A percentile compares a stretch with the other conserved stretches of the same genome.
phyloP scores from a whole-genome alignment of 1,139 yeast species.

The Geotrichum aggregatum region DNA sequence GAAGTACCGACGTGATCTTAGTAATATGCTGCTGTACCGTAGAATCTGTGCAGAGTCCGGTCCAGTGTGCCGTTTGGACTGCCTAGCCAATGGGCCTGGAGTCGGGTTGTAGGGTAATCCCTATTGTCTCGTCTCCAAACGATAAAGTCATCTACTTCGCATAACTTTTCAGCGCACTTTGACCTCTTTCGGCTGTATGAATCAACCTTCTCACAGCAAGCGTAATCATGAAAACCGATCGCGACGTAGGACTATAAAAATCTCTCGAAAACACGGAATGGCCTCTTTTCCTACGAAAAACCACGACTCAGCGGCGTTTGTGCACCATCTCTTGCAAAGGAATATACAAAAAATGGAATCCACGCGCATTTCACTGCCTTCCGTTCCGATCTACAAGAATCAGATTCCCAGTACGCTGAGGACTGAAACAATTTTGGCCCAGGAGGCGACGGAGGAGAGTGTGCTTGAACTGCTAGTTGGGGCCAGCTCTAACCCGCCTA shows the following conservation, averaged over 20 bases:
- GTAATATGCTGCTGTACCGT: too few species aligned
- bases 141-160: neutral
- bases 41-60: too few species aligned
- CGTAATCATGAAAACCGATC: neutral
- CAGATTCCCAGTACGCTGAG: constrained; percentile 23
- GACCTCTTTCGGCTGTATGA: constrained; percentile 16
- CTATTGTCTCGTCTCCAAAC: neutral
- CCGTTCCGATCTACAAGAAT: constrained; percentile 16
- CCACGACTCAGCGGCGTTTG: constrained; percentile 3
- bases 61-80: too few species aligned
- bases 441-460: constrained; percentile 43
- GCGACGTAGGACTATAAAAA: constrained; percentile 16
- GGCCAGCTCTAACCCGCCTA: constrained; percentile 24
- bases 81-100: too few species aligned
- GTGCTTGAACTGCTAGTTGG: constrained; percentile 36
- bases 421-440: constrained; percentile 36
- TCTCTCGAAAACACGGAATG: constrained; percentile 8
- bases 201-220: constrained; percentile 2
- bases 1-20: too few species aligned
- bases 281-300: constrained; percentile 2
- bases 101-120: constrained; percentile 1
- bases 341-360: constrained; percentile 10
- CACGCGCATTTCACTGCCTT: neutral
- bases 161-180: neutral
- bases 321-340: constrained; percentile 10